Evolutionary conservation across 192 early-diverging fungal genomes (phyloP), one percentile per base, ranked within the genome.

Genomic region (Linnemannia schmuckeri): DNA sequence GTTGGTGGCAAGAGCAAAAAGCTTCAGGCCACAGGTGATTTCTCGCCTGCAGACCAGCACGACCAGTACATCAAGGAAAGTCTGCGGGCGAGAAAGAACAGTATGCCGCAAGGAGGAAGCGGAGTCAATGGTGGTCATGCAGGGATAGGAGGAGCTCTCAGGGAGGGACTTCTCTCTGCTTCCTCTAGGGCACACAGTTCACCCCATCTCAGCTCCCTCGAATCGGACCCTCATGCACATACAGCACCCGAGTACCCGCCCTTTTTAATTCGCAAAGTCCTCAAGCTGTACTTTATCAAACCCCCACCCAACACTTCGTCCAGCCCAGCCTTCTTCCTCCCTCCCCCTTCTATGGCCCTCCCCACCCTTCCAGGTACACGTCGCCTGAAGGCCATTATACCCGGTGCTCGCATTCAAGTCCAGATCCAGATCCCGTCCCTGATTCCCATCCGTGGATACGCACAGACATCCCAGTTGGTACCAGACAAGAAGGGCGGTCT

Each of bases 221-320:
- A 33, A 22, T 18, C 54, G 37, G 30, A 66, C 33, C 18, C 44
- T 70, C 42, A 78, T 9, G 66, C 61, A 22, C 20, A 12, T 37
- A 13, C 42, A 9, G n/a, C 24, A 24, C 24, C 40, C 4, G 77
- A 72, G 49, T 70, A 79, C 17, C 70, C 73, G 17, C 84, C 84
- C 0, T 86, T 81, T 42, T 37, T 86, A 30, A 70, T 81, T 46
- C 84, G 84, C 55, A 86, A 86, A 71, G 61, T 78, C 46, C 57
- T 86, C 30, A 86, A 86, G 75, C 79, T 81, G 17, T 86, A 86
- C 61, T 86, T 86, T 71, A 72, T 86, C 75, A 79, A 78, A 24
- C 84, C 84, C 2, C 79, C 79, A 27, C 84, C 78, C 1, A 77
- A n/a, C n/a, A 57, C 75, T 20, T 74, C 79, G 5, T 73, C 79